These are phyloP conservation scores for Bruguiera parviflora DNA, from an alignment of 345 rosid genomes.

Conservation along the genomic window DNA sequence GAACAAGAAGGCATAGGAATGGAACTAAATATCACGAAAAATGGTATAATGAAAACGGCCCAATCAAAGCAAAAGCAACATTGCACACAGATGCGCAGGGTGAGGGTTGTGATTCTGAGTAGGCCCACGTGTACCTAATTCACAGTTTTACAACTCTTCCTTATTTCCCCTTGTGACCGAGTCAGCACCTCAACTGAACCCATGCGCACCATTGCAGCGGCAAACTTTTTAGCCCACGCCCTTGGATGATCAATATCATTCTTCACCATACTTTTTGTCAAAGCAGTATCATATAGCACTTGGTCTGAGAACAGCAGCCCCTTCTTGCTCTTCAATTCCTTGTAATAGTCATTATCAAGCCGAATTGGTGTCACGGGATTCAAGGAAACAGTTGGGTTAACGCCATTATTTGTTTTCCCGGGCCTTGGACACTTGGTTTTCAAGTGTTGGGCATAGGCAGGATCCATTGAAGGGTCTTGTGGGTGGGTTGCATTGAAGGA, in stretches of 20 bases:
- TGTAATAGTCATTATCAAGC: constrained; percentile 23
- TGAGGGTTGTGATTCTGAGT: too few species aligned
- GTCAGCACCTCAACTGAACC: constrained; percentile 21
- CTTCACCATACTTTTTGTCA: constrained; percentile 10
- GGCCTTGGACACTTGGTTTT: constrained; percentile 10
- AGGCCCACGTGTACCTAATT: constrained; percentile 2
- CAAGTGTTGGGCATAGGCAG: constrained; percentile 5
- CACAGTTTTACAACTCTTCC: constrained; percentile 18
- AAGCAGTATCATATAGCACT: constrained; percentile 5
- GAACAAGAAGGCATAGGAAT: too few species aligned
- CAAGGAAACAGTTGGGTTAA: constrained; percentile 11
- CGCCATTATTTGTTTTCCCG: background rate
- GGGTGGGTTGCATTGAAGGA: background rate
- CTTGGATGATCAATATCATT: constrained; percentile 3
- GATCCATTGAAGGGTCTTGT: constrained; percentile 9
- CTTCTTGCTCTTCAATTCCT: constrained; percentile 8
- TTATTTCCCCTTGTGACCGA: constrained; percentile 18
- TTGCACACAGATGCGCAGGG: too few species aligned
- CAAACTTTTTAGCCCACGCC: constrained; percentile 17
- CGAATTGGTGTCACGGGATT: constrained; percentile 1
- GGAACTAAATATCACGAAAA: too few species aligned
- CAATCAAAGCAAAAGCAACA: too few species aligned
- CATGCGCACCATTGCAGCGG: constrained; percentile 18
- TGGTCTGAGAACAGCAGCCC: constrained; percentile 25
- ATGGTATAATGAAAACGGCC: too few species aligned